These are phyloP conservation scores for Podospora bellae-mahoneyi DNA, from an alignment of 495 filamentous ascomycete species.

Conservation along the genomic window DNA sequence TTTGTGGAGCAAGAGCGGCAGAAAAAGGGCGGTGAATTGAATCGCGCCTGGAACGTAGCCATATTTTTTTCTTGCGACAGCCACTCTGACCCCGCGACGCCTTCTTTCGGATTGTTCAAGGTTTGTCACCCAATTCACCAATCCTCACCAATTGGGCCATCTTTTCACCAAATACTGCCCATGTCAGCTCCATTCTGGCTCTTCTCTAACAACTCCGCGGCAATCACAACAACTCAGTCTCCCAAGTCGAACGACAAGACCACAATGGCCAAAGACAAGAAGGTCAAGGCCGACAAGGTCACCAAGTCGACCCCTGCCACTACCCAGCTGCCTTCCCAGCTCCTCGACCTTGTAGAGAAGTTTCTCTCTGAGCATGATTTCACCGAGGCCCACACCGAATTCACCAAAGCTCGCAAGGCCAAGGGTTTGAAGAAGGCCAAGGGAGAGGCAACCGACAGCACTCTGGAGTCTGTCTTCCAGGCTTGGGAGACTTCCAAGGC, in stretches of 20 bases:
- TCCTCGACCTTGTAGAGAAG: constrained; percentile 61
- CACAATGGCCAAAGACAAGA: constrained; percentile 24
- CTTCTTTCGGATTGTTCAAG: background rate
- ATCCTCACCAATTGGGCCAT: background rate
- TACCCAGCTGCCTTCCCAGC: constrained; percentile 44
- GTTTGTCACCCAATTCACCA: background rate
- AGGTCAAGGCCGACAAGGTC: constrained; percentile 32
- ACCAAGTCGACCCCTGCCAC: constrained; percentile 22
- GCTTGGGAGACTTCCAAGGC: constrained; percentile 42
- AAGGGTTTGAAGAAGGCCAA: constrained; percentile 39
- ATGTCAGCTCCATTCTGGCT: constrained; percentile 45
- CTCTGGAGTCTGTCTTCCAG: constrained; percentile 44
- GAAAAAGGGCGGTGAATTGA: constrained; percentile 23
- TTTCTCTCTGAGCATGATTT: constrained; percentile 68
- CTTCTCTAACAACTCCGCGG: constrained; percentile 42
- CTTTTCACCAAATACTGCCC: constrained; percentile 7
- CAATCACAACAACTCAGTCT: constrained; percentile 10
- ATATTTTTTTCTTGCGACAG: constrained; percentile 14
- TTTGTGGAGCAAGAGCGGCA: constrained; percentile 11
- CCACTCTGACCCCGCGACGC: constrained; percentile 14
- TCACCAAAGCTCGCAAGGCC: constrained; percentile 54
- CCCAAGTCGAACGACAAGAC: constrained; percentile 2
- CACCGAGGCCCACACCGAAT: constrained; percentile 53
- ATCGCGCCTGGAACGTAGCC: constrained; percentile 6
- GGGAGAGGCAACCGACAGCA: constrained; percentile 31